Evolutionary conservation across 2,329 filamentous ascomycete species (phyloP).

Genomic region (Hirsutella minnesotensis): DNA sequence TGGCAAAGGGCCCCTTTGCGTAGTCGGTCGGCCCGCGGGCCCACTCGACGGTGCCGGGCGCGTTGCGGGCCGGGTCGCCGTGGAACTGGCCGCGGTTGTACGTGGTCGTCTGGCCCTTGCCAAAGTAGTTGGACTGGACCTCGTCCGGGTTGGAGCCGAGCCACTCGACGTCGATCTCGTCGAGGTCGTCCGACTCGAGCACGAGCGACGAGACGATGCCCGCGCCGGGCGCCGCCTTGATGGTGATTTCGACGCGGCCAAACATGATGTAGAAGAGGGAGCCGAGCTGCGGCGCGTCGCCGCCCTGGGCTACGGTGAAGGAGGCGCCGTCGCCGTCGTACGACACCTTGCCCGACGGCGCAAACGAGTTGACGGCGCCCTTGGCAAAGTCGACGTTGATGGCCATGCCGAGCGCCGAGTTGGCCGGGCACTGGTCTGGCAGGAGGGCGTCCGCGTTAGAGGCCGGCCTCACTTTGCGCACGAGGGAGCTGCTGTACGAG

Average conservation of each 20-base stretch:
- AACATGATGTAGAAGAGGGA: slow-evolving; percentile 99
- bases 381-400: slow-evolving; percentile 74
- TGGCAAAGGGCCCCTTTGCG: slow-evolving; percentile 68
- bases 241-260: slow-evolving; percentile 71
- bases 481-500: too few relatives aligned
- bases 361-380: slow-evolving; percentile 69
- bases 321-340: slow-evolving; percentile 68
- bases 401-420: slow-evolving; percentile 74
- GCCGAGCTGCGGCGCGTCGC: slow-evolving; percentile 74
- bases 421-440: slow-evolving; percentile 51
- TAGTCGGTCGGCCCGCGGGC: slow-evolving; percentile 80
- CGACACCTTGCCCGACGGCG: slow-evolving; percentile 52
- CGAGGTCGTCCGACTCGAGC: slow-evolving; percentile 78
- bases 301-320: slow-evolving; percentile 67
- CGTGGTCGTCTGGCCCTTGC: slow-evolving; percentile 74
- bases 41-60: slow-evolving; percentile 78
- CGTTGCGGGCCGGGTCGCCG: slow-evolving; percentile 65
- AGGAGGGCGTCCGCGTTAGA: neutral
- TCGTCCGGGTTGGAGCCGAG: slow-evolving; percentile 63
- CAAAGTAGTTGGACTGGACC: slow-evolving; percentile 97
- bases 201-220: slow-evolving; percentile 92
- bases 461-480: too few relatives aligned
- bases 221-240: slow-evolving; percentile 77
- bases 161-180: slow-evolving; percentile 98
- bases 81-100: slow-evolving; percentile 85